Evolutionary conservation across 805 yeast species (phyloP).

Genomic region (Yamadazyma ubonensis): DNA sequence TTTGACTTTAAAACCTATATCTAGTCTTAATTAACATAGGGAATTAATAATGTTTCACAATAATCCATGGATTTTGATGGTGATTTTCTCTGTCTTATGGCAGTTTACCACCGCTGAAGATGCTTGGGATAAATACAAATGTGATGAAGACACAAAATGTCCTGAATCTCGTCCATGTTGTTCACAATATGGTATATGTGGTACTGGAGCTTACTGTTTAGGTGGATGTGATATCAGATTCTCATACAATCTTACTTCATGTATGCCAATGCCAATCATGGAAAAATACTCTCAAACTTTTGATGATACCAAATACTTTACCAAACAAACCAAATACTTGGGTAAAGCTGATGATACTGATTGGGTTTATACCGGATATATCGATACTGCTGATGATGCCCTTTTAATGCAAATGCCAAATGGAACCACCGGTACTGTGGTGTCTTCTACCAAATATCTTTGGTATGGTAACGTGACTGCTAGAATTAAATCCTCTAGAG

Average conservation of each 20-base stretch:
- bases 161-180: constrained; percentile 87
- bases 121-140: constrained; percentile 23
- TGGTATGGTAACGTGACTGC: constrained; percentile 87
- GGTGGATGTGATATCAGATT: constrained; percentile 84
- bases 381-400: constrained; percentile 50
- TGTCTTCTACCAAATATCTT: constrained; percentile 73
- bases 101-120: constrained; percentile 14
- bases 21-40: background rate
- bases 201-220: constrained; percentile 73
- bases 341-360: constrained; percentile 69
- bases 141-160: constrained; percentile 58
- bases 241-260: constrained; percentile 64
- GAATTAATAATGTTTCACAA: constrained; percentile 4
- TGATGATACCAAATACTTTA: constrained; percentile 28
- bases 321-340: constrained; percentile 42
- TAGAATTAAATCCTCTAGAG: constrained; percentile 68
- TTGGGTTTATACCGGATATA: constrained; percentile 70
- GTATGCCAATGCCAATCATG: constrained; percentile 87
- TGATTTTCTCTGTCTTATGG: constrained; percentile 6
- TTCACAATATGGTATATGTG: constrained; percentile 76
- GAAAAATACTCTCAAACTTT: constrained; percentile 28
- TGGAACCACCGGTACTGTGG: constrained; percentile 69
- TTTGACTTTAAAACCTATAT: no score
- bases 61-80: constrained; percentile 6
- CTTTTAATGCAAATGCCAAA: constrained; percentile 75